Conservation (phyloP, 306 rosid genomes). For the Prosopis cineraria region DNA sequence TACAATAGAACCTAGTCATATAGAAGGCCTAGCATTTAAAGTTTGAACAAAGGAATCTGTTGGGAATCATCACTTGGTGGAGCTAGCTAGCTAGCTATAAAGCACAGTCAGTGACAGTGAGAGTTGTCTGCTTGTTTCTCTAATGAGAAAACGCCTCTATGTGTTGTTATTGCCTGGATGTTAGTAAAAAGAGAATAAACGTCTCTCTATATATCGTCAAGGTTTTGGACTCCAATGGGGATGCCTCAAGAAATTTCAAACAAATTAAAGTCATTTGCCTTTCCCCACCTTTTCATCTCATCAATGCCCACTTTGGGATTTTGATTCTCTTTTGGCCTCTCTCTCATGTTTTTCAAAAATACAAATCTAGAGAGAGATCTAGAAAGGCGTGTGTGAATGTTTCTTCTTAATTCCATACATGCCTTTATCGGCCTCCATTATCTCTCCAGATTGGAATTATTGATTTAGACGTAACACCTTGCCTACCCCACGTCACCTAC, state of each 20-base stretch:
- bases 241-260: conserved; percentile 33
- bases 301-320: conserved; percentile 31
- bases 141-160: conserved; percentile 18
- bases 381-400: not conserved
- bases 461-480: conserved; percentile 68
- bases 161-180: conserved; percentile 48
- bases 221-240: conserved; percentile 19
- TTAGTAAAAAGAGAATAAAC: conserved; percentile 52
- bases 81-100: conserved; percentile 25
- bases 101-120: conserved; percentile 24
- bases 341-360: not conserved
- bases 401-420: conserved; percentile 41
- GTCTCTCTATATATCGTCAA: conserved; percentile 36
- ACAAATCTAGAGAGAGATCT: too few relatives aligned
- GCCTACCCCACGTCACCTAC: conserved; percentile 70
- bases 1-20: not conserved
- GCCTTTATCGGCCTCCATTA: conserved; percentile 26
- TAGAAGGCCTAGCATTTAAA: not conserved
- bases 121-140: conserved; percentile 38
- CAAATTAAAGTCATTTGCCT: conserved; percentile 42
- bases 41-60: conserved; percentile 41
- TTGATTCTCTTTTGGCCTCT: not conserved
- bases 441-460: conserved; percentile 39
- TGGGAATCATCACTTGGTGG: conserved; percentile 40
- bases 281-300: conserved; percentile 44